Evolutionary conservation across 2,329 filamentous ascomycete genomes (phyloP).

Genomic region (Claviceps pusilla): DNA sequence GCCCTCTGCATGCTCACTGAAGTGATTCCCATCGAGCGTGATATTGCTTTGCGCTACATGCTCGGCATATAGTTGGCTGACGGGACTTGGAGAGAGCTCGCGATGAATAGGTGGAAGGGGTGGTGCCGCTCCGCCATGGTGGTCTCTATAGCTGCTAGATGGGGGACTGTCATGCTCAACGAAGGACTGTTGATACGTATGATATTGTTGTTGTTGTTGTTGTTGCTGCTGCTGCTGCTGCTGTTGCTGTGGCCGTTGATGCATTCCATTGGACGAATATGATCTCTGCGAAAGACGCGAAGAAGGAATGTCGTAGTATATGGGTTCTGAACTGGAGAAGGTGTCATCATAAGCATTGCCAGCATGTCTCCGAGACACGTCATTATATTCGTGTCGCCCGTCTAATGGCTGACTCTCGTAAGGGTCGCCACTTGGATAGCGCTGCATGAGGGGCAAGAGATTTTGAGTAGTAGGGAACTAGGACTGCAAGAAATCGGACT

Average conservation of each 20-base stretch:
- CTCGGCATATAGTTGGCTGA: slow-evolving; percentile 12
- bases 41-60: slow-evolving; percentile 19
- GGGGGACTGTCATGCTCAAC: not conserved
- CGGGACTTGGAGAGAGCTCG: slow-evolving; percentile 12
- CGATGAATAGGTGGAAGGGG: slow-evolving; percentile 9
- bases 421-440: slow-evolving; percentile 16
- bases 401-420: slow-evolving; percentile 24
- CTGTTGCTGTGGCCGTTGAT: not conserved
- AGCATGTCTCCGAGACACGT: slow-evolving; percentile 1
- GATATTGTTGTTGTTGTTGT: not conserved
- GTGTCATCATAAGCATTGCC: slow-evolving; percentile 9
- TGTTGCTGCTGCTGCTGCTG: too few species aligned
- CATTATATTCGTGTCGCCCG: slow-evolving; percentile 5
- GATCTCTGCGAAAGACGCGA: slow-evolving; percentile 1
- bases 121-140: not conserved
- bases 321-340: slow-evolving; percentile 3
- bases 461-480: not conserved
- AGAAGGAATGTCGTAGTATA: slow-evolving; percentile 17
- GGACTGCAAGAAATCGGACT: not conserved
- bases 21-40: slow-evolving; percentile 54
- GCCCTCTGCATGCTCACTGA: slow-evolving; percentile 44
- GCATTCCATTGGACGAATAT: not conserved
- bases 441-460: slow-evolving; percentile 14
- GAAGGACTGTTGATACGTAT: not conserved
- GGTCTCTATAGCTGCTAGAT: not conserved